Evolutionary conservation across 148 eudicot genomes (phyloP).

Genomic region (Fallopia convolvulus): DNA sequence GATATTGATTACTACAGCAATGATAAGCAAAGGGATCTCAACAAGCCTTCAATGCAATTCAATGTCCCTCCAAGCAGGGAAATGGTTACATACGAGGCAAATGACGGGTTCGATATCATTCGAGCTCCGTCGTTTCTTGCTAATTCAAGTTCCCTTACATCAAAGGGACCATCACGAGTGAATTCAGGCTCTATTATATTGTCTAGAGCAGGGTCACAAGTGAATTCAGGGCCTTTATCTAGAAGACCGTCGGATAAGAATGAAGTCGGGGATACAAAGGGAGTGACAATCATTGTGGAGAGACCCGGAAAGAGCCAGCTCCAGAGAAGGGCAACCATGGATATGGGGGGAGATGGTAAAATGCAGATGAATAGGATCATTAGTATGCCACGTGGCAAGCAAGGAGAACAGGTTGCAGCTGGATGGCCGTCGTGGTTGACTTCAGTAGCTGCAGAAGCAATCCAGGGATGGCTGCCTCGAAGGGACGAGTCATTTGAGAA

Average conservation of each 20-base stretch:
- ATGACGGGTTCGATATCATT: background rate
- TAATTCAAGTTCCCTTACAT: background rate
- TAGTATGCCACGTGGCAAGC: slow-evolving; percentile 3
- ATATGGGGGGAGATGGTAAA: slow-evolving; percentile 5
- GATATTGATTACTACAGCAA: background rate
- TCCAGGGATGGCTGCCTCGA: slow-evolving; percentile 14
- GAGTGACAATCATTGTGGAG: slow-evolving; percentile 2
- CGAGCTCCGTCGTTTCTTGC: no score
- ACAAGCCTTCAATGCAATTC: background rate
- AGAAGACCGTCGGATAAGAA: background rate
- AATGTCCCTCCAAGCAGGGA: background rate
- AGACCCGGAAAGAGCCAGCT: slow-evolving; percentile 5
- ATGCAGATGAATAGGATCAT: slow-evolving; percentile 2
- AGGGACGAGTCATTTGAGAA: slow-evolving; percentile 8
- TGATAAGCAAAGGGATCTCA: background rate
- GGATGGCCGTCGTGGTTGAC: slow-evolving; percentile 17
- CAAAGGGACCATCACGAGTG: background rate
- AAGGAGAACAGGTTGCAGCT: slow-evolving; percentile 7
- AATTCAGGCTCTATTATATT: background rate
- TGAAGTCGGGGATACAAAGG: background rate
- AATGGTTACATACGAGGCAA: background rate
- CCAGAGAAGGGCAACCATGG: slow-evolving; percentile 12
- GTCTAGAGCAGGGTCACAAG: background rate
- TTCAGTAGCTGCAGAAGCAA: slow-evolving; percentile 16
- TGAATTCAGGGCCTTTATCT: background rate